Evolutionary conservation across 2,329 filamentous ascomycete species (phyloP).

Genomic region (Colletotrichum tropicicola): DNA sequence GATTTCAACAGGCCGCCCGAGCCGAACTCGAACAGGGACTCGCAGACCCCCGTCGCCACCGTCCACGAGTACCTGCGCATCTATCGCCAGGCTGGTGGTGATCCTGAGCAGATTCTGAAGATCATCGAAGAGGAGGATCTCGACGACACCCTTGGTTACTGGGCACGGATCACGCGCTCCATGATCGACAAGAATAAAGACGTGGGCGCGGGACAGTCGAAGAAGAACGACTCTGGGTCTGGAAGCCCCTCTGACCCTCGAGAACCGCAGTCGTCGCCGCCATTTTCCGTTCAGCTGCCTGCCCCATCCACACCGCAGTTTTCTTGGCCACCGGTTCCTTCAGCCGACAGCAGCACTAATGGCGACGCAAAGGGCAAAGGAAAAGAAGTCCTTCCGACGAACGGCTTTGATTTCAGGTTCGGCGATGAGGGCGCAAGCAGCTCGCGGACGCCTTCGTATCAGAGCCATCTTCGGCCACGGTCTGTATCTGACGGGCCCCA

Average conservation of each 20-base stretch:
- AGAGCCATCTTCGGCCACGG: slow-evolving; percentile 51
- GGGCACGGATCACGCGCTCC: slow-evolving; percentile 60
- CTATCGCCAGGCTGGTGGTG: slow-evolving; percentile 67
- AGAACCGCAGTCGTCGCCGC: not conserved
- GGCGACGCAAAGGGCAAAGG: slow-evolving; percentile 32
- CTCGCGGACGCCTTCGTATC: not conserved
- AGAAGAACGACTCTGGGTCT: not conserved
- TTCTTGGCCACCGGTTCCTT: slow-evolving; percentile 18
- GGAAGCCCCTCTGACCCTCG: slow-evolving; percentile 2
- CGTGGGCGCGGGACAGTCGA: not conserved
- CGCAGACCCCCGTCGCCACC: slow-evolving; percentile 32
- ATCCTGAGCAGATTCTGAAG: slow-evolving; percentile 65
- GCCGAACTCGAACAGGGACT: not conserved
- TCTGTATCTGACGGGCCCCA: slow-evolving; percentile 66
- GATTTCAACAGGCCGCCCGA: slow-evolving; percentile 20
- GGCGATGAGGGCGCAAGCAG: slow-evolving; percentile 6
- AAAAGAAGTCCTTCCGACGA: slow-evolving; percentile 24
- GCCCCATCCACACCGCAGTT: slow-evolving; percentile 30
- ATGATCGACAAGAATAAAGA: slow-evolving; percentile 32
- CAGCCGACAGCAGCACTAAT: not conserved
- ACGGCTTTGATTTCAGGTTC: not conserved
- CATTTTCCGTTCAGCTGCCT: slow-evolving; percentile 15
- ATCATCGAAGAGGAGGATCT: slow-evolving; percentile 70
- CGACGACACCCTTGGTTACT: slow-evolving; percentile 66
- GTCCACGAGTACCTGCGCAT: slow-evolving; percentile 61